Percentiles rank a stretch among this genome's conserved stretches.
Evolutionary conservation across 1,284 basidiomycete species (phyloP).

Genomic region (Austroboletus niveus): DNA sequence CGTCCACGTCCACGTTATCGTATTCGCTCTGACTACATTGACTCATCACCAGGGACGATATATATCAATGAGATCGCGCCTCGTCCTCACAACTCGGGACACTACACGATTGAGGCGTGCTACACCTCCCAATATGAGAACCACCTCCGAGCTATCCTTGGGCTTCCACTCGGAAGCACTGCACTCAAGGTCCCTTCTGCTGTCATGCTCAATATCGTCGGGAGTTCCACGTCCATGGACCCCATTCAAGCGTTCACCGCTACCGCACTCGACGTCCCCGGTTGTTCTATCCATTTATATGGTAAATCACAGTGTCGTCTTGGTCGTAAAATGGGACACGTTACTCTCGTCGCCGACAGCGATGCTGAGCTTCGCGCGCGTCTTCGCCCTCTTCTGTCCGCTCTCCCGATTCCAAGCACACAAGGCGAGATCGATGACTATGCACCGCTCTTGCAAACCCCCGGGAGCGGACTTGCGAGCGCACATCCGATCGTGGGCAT

Average conservation of each 20-base stretch:
- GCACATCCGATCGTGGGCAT: slow-evolving; percentile 84
- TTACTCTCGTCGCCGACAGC: slow-evolving; percentile 84
- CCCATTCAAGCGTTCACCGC: slow-evolving; percentile 57
- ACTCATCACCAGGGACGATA: slow-evolving; percentile 57
- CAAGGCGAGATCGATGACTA: slow-evolving; percentile 53
- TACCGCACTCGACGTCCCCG: slow-evolving; percentile 63
- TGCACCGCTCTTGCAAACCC: slow-evolving; percentile 45
- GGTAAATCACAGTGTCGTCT: slow-evolving; percentile 89
- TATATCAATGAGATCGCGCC: slow-evolving; percentile 98
- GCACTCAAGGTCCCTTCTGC: slow-evolving; percentile 84
- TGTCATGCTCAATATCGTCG: slow-evolving; percentile 96
- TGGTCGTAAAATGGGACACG: slow-evolving; percentile 98
- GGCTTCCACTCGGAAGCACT: slow-evolving; percentile 88
- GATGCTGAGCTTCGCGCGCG: slow-evolving; percentile 75
- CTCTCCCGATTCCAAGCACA: slow-evolving; percentile 54
- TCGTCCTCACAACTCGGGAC: slow-evolving; percentile 98
- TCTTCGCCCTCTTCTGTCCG: slow-evolving; percentile 70
- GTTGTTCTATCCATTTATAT: slow-evolving; percentile 87
- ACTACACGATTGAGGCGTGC: slow-evolving; percentile 99
- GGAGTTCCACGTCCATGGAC: slow-evolving; percentile 64
- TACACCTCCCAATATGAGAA: slow-evolving; percentile 97
- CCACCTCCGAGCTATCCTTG: slow-evolving; percentile 94
- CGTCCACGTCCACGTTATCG: slow-evolving; percentile 3
- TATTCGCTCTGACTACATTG: not conserved
- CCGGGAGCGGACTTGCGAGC: slow-evolving; percentile 58